Base-by-base conservation (phyloP, 257 asterid genomes). In the Jacaranda mimosifolia region DNA sequence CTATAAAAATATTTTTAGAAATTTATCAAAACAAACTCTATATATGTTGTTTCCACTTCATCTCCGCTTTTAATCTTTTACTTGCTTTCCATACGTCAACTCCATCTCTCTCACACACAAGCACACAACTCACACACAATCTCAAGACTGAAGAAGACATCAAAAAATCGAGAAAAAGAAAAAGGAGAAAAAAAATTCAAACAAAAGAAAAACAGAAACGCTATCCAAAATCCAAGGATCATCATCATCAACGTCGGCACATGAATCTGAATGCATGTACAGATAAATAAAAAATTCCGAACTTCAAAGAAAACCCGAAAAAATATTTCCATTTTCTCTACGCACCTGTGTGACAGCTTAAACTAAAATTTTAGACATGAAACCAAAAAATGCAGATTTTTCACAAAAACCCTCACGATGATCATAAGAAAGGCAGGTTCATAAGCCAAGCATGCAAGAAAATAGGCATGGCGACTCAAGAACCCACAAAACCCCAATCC, bases 151-250 rank as follows among this genome's bases (percentile, higher is more conserved):
- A 48, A 49, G 9, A 51, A 70, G 36, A 15, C 17, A 70, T 52
- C 42, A 51, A 59, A 46, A 17, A 6, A 12, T 6, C 6, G 2
- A 26, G 32, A 26, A 17, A 10, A 14, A 12, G 4, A 3, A 14
- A 38, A 6, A 39, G 3, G 13, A 9, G 5, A 40, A 26, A 26
- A 26, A 26, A 26, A 2, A 26, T 26, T 26, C 32, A 26, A 1
- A 38, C 36, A 65, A 17, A 65, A 40, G 14, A 1, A 35, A 46
- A 36, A 13, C 3, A 73, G 6, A 4, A 59, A 38, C 18, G 7
- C 36, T 57, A 18, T 6, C 21, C 26, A 14, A 36, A 39, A 39
- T 21, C 52, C 72, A 74, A 36, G 79, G 71, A 45, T 26, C 73
- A 48, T 62, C 55, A 52, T 40, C 68, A 73, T 40, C 53, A 45